A percentile compares a stretch with the other conserved stretches of the same genome.
phyloP scores from a whole-genome alignment of 805 yeast species.

The Saccharomycopsis oosterbeekiorum region DNA sequence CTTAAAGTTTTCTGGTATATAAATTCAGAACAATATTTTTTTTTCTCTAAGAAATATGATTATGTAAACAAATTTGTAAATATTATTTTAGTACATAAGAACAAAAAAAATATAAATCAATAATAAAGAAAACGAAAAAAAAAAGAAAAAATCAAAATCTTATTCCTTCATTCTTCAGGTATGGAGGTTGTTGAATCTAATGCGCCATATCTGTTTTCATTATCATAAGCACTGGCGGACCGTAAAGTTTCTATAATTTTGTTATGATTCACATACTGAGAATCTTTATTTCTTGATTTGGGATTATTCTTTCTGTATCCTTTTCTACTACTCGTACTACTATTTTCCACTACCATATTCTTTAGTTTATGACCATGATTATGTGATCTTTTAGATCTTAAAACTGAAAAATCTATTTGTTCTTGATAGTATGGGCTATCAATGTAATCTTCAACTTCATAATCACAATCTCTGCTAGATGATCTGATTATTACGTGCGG shows the following conservation, averaged over 20 bases:
- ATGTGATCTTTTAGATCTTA: neutral
- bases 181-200: neutral
- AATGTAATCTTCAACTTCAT: neutral
- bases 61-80: neutral
- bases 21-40: too few relatives aligned
- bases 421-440: neutral
- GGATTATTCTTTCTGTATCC: neutral
- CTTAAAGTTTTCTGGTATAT: neutral
- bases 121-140: too few relatives aligned
- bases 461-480: neutral
- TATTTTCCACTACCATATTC: neutral
- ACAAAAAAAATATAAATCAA: neutral
- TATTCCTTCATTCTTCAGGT: neutral
- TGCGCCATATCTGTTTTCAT: constrained; percentile 3
- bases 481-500: neutral
- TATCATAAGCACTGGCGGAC: neutral
- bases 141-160: too few relatives aligned
- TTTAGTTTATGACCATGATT: neutral
- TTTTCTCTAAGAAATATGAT: neutral
- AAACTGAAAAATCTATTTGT: neutral
- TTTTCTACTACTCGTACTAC: neutral
- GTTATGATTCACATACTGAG: neutral
- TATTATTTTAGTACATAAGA: neutral
- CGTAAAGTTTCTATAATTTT: constrained; percentile 1
- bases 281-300: constrained; percentile 2